Conservation (phyloP, 495 filamentous ascomycete genomes). For the Penicillium atrosanguineum region DNA sequence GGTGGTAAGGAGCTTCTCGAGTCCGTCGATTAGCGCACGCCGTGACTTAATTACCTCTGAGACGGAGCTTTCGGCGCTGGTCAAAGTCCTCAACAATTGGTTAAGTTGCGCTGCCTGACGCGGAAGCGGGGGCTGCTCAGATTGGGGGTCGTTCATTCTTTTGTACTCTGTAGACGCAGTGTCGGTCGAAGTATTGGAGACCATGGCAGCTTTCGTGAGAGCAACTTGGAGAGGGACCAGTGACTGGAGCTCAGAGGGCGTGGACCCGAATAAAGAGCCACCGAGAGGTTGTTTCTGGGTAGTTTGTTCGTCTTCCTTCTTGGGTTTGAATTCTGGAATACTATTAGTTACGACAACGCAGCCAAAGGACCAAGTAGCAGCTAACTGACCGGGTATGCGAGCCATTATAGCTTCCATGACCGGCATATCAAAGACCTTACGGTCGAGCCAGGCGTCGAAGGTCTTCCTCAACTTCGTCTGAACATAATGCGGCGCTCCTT, state of each 20-base stretch:
- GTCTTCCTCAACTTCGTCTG: conserved; percentile 86
- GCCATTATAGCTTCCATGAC: conserved; percentile 77
- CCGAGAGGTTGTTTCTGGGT: conserved; percentile 65
- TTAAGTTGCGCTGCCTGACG: conserved; percentile 90
- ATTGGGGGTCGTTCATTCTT: conserved; percentile 69
- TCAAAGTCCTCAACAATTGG: conserved; percentile 79
- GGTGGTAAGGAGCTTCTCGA: conserved; percentile 77
- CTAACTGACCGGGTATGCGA: conserved; percentile 66
- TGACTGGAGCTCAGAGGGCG: conserved; percentile 74
- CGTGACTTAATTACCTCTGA: conserved; percentile 88
- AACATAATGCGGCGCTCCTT: conserved; percentile 75
- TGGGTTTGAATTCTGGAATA: conserved; percentile 64
- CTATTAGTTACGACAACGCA: not conserved
- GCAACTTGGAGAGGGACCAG: conserved; percentile 69
- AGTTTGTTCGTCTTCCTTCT: conserved; percentile 57
- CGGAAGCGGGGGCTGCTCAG: conserved; percentile 67
- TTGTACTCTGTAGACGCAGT: conserved; percentile 77
- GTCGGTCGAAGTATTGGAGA: conserved; percentile 58
- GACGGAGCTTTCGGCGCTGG: conserved; percentile 87
- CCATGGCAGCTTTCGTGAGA: conserved; percentile 65
- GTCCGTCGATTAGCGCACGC: conserved; percentile 66
- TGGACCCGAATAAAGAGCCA: conserved; percentile 66
- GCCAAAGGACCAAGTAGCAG: not conserved
- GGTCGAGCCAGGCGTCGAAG: conserved; percentile 88
- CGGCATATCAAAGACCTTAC: conserved; percentile 76